Evolutionary conservation across 1,284 basidiomycete species (phyloP), one percentile per base, ranked within the genome.

Genomic region (Wolfiporia cocos): DNA sequence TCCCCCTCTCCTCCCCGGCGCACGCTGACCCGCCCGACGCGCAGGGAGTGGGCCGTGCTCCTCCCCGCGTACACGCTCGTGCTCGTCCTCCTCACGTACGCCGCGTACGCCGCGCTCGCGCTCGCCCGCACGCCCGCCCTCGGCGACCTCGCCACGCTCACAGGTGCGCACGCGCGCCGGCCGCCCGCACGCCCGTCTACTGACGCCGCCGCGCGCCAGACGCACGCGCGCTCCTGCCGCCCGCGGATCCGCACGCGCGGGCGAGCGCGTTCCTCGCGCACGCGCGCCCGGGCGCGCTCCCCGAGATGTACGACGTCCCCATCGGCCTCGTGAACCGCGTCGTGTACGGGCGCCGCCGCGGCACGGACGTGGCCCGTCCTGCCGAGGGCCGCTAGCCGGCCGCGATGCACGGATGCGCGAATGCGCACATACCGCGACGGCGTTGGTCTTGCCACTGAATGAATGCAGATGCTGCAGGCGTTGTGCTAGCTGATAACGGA

Each of bases 21-120:
- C 30, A 37, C 49, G 45, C 51, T 49, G 46, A 52, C 50, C 48
- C 53, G 48, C 47, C 33, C 34, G 44, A 40, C 19, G 14, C 31
- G n/a, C 50, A 91, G 90, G 21, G 88, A 93, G 70, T 93, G 91
- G 90, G 76, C 87, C 17, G 55, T 92, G 21, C 73, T 93, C 24
- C 60, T 93, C n/a, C 91, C 91, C 19, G 79, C 88, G 14, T 93
- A 84, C 66, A 73, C 85, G 11, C 70, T 89, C 51, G 64, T 92
- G 34, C 52, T 86, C 11, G 75, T 84, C 34, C 73, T 92, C 34
- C 70, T 88, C 43, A 82, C 87, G 2, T 93, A 92, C 62, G 76
- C 81, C 58, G 69, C 74, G 2, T 92, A 93, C 58, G 82, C 83
- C 49, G 78, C 83, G 5, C 66, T 93, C 47, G 85, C 86, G 1